Base-by-base conservation (phyloP, 73 alveolate species). In the Tetrahymena elliotti region DNA sequence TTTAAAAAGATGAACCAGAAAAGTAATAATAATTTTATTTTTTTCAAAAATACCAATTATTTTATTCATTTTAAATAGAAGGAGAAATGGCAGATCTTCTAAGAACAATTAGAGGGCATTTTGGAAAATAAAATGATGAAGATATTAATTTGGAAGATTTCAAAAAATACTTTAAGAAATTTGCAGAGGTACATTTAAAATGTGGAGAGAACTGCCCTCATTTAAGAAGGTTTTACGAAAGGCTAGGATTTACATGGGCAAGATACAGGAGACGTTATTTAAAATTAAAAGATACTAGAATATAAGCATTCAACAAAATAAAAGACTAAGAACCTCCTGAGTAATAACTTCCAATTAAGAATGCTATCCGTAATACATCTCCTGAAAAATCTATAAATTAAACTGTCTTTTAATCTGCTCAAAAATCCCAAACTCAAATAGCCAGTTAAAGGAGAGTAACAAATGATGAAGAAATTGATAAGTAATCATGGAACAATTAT, bases 181-280 rank as follows among this genome's bases (percentile, higher is more conserved):
- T 94, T 93, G 93, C 95, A 94, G 47, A 94, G 47, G 94, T 94
- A 47, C 96, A 94, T 94, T 35, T 53, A 22, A 92, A 92, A 88
- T 94, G 96, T 94, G 96, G 96, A 15, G 96, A 94, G 22, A 94
- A 94, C 93, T 94, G 96, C 38, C 96, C 96, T 10, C 96, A 94
- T 84, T 53, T 94, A 36, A 94, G 96, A 88, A 94, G 96, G 38
- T 94, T 94, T 53, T 94, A 94, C 53, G 95, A 94, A 24, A 94
- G 93, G 36, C 53, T 94, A 16, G 96, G 96, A 40, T 94, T 94
- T 52, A 92, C 88, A 2, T 68, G 84, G 84, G 68, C 83, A 33
- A 94, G 47, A 52, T 94, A 94, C 34, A 94, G 92, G 53, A 94
- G 96, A 88, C 84, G 96, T 16, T 94, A 83, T 35, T 94, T 94